These are phyloP conservation scores for Rubia yunnanensis DNA, from an alignment of 257 asterid species.

Conservation along the genomic window DNA sequence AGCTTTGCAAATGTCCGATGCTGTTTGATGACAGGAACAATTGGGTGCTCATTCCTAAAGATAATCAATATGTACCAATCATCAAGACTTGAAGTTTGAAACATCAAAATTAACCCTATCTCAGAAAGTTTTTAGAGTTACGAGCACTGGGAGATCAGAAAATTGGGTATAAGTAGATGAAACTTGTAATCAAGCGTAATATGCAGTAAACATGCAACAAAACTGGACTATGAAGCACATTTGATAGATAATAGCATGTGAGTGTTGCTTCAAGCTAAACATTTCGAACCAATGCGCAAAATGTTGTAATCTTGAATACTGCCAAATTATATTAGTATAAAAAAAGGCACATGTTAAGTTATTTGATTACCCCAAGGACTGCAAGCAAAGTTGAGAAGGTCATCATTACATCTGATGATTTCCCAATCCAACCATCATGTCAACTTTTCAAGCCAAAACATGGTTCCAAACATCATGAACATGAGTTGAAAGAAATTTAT, in stretches of 20 bases:
- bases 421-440: neutral
- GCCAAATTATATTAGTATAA: neutral
- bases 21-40: conserved; percentile 82
- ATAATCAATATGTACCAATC: conserved; percentile 11
- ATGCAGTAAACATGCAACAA: neutral
- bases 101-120: neutral
- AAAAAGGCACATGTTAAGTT: neutral
- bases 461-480: neutral
- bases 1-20: conserved; percentile 84
- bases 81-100: conserved; percentile 9
- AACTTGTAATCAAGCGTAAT: neutral
- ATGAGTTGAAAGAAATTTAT: neutral
- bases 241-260: neutral
- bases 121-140: neutral
- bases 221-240: neutral
- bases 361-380: neutral
- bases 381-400: neutral
- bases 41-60: conserved; percentile 84
- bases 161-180: neutral
- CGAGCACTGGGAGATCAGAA: neutral
- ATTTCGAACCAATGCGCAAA: neutral
- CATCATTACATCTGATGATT: neutral
- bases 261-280: conserved; percentile 3
- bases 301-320: neutral
- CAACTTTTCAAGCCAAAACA: neutral